Evolutionary conservation across 2,329 filamentous ascomycete genomes (phyloP), one percentile per base, ranked within the genome.

Genomic region (Cytospora chrysosperma): DNA sequence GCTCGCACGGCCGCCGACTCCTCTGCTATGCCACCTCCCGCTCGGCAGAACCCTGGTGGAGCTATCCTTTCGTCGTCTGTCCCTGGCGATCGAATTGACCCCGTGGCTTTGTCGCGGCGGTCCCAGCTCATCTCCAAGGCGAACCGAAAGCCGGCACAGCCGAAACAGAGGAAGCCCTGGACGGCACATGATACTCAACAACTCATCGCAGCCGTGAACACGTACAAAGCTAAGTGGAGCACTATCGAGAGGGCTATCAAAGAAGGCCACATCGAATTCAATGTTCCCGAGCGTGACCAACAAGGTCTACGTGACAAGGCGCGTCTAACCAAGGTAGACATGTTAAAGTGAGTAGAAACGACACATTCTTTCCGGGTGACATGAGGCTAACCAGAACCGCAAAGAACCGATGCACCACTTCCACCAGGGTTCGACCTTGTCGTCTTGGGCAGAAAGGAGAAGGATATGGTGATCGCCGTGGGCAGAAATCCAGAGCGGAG

Each of bases 251-350:
- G 69, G 52, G 68, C 68, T 15, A 70, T 70, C 63, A 69, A 65
- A 28, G 49, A 69, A 6, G 72, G 76, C 30, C 68, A 69, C 0
- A 34, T 75, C 21, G 63, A 62, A 2, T 84, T 84, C 60, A 74
- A 81, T 51, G 64, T 64, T 4, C 67, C 72, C 19, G 70, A 70
- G 2, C 81, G 83, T 56, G 79, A 81, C 68, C 83, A 85, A 73
- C 83, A 85, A 71, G 80, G 82, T 5, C 77, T 83, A 62, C 82
- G 84, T 8, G 84, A 86, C 75, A 83, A 82, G 72, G 84, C 84
- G n/a, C 80, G 84, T 56, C 80, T 84, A 62, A 67, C 85, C 61
- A 86, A 86, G 74, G 80, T 83, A 40, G 78, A 81, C 34, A 76
- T 81, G 53, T 74, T 86, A 19, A 77, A 77, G 76, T 77, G 68